phyloP scores from a whole-genome alignment of 169 alveolate species.

The Plasmodium knowlesi region DNA sequence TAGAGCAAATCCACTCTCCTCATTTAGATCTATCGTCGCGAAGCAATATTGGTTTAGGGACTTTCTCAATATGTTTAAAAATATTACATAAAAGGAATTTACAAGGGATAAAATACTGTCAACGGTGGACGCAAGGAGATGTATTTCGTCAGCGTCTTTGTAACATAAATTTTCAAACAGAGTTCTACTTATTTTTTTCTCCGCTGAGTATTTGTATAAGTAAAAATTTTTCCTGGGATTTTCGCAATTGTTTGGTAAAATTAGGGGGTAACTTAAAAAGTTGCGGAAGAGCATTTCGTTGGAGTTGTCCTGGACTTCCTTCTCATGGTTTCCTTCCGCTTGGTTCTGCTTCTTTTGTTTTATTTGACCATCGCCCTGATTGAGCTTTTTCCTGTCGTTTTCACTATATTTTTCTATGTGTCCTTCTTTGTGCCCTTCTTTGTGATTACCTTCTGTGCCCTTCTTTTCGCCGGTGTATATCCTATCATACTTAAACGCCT shows the following conservation, averaged over 20 bases:
- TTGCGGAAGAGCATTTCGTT: conserved; percentile 17
- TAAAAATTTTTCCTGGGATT: conserved; percentile 61
- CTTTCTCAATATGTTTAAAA: conserved; percentile 68
- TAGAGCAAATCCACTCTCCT: not conserved
- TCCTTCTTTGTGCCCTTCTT: not conserved
- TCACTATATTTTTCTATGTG: not conserved
- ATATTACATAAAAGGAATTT: conserved; percentile 64
- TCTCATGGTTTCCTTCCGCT: not conserved
- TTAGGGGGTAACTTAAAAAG: conserved; percentile 56
- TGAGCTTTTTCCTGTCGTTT: not conserved
- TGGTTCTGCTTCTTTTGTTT: not conserved
- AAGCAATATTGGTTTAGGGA: conserved; percentile 54
- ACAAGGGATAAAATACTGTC: conserved; percentile 62
- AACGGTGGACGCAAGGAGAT: conserved; percentile 44
- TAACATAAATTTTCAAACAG: conserved; percentile 53
- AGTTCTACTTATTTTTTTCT: conserved; percentile 15
- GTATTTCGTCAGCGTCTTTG: conserved; percentile 66
- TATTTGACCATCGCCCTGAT: not conserved
- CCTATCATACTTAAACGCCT: conserved; percentile 66
- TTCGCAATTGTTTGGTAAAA: conserved; percentile 40
- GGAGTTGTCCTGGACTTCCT: not conserved
- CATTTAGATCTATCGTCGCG: conserved; percentile 66
- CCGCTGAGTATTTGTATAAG: conserved; percentile 48
- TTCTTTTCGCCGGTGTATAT: conserved; percentile 16
- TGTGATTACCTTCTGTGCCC: not conserved